Evolutionary conservation across 257 asterid genomes (phyloP), one percentile per base, ranked within the genome.

Genomic region (Cynanchum wilfordii): DNA sequence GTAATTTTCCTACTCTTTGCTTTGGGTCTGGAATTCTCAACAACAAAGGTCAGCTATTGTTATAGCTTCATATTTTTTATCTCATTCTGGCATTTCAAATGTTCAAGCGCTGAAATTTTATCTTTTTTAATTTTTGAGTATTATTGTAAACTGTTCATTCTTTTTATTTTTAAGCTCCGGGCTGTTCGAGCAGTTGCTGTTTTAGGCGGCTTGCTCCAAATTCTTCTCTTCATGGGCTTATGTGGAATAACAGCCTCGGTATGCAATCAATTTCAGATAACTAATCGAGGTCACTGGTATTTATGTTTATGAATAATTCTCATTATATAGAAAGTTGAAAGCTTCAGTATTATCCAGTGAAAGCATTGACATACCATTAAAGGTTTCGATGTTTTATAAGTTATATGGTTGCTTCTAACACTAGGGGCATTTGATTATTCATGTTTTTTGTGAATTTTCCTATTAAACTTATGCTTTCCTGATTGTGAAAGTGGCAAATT

Each of bases 151-250:
- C 67, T 11, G 7, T 17, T 2, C 36, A 1, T 10, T 51, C 36
- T 10, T 73, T 77, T 67, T 60, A 69, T 76, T 42, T 69, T 69
- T 79, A 84, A 95, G 99, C 97, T 95, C 74, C 89, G 92, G 67
- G 95, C 90, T 85, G 99, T 95, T 72, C 96, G 99, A 78, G 95
- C 98, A 52, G 99, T 95, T 82, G 99, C 99, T 81, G 82, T 92
- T 83, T 92, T 95, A 71, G 99, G 99, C 75, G 99, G 99, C 73
- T 70, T 95, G 71, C 90, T 95, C 74, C 98, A 95, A 85, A 83
- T 95, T 80, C 90, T 95, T 69, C 88, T 92, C 60, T 92, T 95
- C 76, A 92, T 95, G 95, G 90, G 96, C 86, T 84, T 95, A 24
- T 89, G 98, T 47, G 99, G 97, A 79, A 86, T 95, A 68, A 90